These are phyloP conservation scores for Gymnopus androsaceus DNA, from an alignment of 1,284 basidiomycete species.

Conservation along the genomic window DNA sequence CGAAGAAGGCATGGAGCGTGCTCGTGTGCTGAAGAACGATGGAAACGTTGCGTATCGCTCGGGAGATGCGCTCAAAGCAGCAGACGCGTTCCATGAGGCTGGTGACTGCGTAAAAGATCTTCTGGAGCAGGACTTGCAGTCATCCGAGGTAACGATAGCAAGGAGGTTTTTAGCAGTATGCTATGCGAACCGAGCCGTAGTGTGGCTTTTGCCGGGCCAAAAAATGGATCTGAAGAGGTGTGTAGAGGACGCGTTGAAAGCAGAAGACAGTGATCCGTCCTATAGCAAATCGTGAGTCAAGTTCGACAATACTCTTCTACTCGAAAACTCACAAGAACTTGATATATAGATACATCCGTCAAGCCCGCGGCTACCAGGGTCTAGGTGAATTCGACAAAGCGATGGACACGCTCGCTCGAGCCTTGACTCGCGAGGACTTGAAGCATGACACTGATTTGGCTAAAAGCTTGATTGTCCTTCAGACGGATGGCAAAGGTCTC, in stretches of 20 bases:
- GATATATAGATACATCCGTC: constrained; percentile 1
- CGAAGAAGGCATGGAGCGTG: neutral
- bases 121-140: neutral
- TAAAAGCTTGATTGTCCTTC: neutral
- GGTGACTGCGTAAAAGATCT: neutral
- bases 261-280: neutral
- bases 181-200: neutral
- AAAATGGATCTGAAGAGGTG: neutral
- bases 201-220: neutral
- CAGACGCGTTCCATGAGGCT: neutral
- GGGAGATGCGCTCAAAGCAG: neutral
- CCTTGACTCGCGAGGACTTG: neutral
- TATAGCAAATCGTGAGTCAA: neutral
- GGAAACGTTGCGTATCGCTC: neutral
- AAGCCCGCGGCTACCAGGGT: neutral
- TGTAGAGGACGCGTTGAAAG: neutral
- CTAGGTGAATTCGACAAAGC: neutral
- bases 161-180: neutral
- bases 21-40: neutral
- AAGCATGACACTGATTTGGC: neutral
- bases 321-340: neutral
- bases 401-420: neutral
- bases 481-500: neutral
- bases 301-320: neutral
- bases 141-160: neutral